Base-by-base conservation (phyloP, 177 flowering plant genomes). In the Telopea speciosissima region DNA sequence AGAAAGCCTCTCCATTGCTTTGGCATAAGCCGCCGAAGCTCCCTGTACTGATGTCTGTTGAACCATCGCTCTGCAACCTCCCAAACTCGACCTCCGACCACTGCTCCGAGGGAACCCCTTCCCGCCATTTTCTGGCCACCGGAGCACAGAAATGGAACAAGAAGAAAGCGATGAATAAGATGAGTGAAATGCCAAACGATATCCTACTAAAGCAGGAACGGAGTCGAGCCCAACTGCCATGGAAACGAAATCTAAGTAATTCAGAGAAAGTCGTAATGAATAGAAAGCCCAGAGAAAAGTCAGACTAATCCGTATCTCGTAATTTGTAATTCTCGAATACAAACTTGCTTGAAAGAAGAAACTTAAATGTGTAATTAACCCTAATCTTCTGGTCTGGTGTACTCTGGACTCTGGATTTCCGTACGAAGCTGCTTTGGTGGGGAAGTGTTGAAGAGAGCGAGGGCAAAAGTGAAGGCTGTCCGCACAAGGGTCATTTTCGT, bases 1-100 rank as follows among this genome's bases (percentile, higher is more conserved):
- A 44, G 96, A 84, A 67, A 91, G 90, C 66, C 93, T 78, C 79
- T 93, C 97, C 98, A 93, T 93, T 54, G 90, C 94, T 79, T 86
- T 89, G 12, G 94, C 97, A 40, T 91, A 90, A 65, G 79, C 72
- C 8, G 93, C 90, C 12, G 98, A 87, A 71, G 98, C 87, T 62
- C 97, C 96, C 44, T 73, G 88, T 0, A 78, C 80, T 13, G n/a
- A n/a, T n/a, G 85, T 69, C 76, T 85, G 81, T 77, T 85, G 85
- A n/a, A 87, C 91, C 89, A 85, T 86, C n/a, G 89, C 91, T 73
- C 79, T 70, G 78, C 84, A 79, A 56, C 69, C 58, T 69, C 71
- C 70, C 25, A 65, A 36, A 3, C 31, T 69, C 16, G 42, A 26
- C 62, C 64, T 76, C 72, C 74, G 63, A 59, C 68, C 44, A 54